These are phyloP conservation scores for Cantharellus anzutake DNA, from an alignment of 768 basidiomycete genomes.

Conservation along the genomic window DNA sequence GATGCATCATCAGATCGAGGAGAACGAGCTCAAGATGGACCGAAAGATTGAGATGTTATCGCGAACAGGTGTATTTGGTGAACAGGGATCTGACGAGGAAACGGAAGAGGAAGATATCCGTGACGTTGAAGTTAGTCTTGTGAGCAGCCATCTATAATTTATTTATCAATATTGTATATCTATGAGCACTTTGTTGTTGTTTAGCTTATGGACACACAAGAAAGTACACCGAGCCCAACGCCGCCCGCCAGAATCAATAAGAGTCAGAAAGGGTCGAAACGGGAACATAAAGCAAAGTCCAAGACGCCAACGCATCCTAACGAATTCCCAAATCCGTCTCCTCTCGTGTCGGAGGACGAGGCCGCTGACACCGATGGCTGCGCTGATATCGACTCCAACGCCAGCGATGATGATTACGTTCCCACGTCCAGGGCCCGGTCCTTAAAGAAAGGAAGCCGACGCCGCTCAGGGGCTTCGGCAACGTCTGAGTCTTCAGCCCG, in stretches of 20 bases:
- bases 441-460: constrained; percentile 17
- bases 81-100: not conserved
- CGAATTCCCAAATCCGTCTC: no score
- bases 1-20: constrained; percentile 36
- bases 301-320: no score
- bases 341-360: constrained; percentile 1
- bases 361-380: constrained; percentile 10
- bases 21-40: constrained; percentile 73
- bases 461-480: constrained; percentile 18
- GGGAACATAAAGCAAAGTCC: no score
- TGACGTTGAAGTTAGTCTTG: constrained; percentile 2
- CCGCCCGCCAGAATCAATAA: not conserved
- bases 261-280: no score
- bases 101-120: constrained; percentile 2
- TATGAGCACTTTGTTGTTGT: not conserved
- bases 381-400: constrained; percentile 13
- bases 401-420: not conserved
- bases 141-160: not conserved
- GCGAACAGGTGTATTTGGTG: constrained; percentile 39
- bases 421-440: not conserved
- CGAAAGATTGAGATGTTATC: constrained; percentile 91
- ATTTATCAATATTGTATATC: not conserved
- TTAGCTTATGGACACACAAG: not conserved
- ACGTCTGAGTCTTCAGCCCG: constrained; percentile 3
- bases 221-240: not conserved